A percentile compares a stretch with the other conserved stretches of the same genome.
phyloP scores from a whole-genome alignment of 768 basidiomycete species.

The Lyophyllum atratum region DNA sequence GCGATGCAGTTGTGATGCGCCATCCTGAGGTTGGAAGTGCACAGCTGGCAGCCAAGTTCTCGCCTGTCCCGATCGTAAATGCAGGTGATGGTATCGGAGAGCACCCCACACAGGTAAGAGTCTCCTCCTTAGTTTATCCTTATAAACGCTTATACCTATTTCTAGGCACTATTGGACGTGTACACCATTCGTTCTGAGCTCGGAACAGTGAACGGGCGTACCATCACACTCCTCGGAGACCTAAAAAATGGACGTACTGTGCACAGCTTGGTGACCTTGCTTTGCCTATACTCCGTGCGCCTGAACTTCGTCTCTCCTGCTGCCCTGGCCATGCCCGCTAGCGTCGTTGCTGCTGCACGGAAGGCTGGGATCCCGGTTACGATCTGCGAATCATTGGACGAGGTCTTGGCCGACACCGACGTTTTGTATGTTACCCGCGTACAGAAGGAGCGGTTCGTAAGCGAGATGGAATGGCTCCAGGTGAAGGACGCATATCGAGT shows the following conservation, averaged over 20 bases:
- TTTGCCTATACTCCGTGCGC: constrained; percentile 89
- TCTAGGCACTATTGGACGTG: constrained; percentile 80
- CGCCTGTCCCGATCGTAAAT: constrained; percentile 93
- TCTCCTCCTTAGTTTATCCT: not conserved
- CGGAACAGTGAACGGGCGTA: constrained; percentile 95
- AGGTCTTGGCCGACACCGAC: constrained; percentile 90
- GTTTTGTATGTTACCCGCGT: constrained; percentile 96
- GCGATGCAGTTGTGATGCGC: constrained; percentile 91
- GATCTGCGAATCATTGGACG: constrained; percentile 87
- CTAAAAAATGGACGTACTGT: constrained; percentile 98
- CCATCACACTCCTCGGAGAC: constrained; percentile 91
- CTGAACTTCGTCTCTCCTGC: constrained; percentile 95
- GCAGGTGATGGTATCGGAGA: constrained; percentile 97
- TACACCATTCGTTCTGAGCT: constrained; percentile 98
- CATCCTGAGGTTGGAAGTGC: constrained; percentile 94
- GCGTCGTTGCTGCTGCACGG: constrained; percentile 79
- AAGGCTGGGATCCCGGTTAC: constrained; percentile 79
- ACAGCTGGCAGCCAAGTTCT: constrained; percentile 95
- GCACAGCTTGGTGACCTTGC: constrained; percentile 90
- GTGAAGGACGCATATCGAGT: constrained; percentile 93
- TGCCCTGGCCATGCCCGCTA: constrained; percentile 85
- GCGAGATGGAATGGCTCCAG: constrained; percentile 79
- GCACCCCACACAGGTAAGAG: constrained; percentile 89
- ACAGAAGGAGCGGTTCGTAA: constrained; percentile 91
- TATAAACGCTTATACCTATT: constrained; percentile 3